phyloP scores from a whole-genome alignment of 768 basidiomycete species.

The Hypholoma fasciculare region DNA sequence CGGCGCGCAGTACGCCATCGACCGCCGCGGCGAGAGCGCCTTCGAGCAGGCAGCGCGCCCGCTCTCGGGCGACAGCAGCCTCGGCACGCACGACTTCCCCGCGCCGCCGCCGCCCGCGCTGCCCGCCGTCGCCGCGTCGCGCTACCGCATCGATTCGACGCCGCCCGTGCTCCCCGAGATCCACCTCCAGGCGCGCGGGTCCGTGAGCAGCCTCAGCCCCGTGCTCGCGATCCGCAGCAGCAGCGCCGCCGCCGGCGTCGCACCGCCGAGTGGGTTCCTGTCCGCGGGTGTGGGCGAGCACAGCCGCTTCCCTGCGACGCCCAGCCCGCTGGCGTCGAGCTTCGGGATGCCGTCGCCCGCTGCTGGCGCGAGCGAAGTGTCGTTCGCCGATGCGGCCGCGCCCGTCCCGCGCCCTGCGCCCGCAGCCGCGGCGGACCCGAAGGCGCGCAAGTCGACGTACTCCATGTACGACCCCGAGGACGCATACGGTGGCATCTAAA shows the following conservation, averaged over 20 bases:
- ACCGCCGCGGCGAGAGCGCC: conserved; percentile 11
- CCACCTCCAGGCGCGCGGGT: conserved; percentile 41
- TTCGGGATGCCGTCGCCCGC: conserved; percentile 23
- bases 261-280: conserved; percentile 6
- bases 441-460: conserved; percentile 50
- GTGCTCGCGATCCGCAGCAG: conserved; percentile 1
- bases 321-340: conserved; percentile 41
- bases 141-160: conserved; percentile 45
- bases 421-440: conserved; percentile 4
- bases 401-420: conserved; percentile 8
- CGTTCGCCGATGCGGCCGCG: not conserved
- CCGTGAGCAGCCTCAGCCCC: conserved; percentile 25
- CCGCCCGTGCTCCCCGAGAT: conserved; percentile 60
- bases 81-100: conserved; percentile 33
- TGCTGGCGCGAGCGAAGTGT: not conserved
- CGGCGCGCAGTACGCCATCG: conserved; percentile 17
- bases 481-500: conserved; percentile 69
- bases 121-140: conserved; percentile 27
- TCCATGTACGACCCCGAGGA: conserved; percentile 67
- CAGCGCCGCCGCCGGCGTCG: conserved; percentile 5
- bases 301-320: conserved; percentile 33
- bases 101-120: conserved; percentile 34
- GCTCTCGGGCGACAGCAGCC: conserved; percentile 12
- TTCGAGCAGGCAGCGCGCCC: not conserved
- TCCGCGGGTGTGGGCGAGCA: conserved; percentile 9